phyloP scores from a whole-genome alignment of 177 flowering plant species.

The Vitis hybrid region DNA sequence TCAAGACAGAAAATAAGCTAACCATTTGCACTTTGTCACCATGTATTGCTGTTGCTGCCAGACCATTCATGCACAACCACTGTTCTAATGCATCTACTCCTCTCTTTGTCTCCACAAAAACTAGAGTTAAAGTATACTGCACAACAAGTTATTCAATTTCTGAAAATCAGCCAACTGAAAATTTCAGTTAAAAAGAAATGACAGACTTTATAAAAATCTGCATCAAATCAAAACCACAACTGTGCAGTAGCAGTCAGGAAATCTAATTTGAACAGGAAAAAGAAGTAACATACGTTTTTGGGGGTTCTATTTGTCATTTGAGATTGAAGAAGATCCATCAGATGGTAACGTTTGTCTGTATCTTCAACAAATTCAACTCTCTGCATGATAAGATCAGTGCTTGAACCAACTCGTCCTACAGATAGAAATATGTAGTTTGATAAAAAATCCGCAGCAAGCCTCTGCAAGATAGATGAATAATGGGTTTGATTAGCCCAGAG shows the following conservation, averaged over 20 bases:
- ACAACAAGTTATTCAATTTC: slow-evolving; percentile 4
- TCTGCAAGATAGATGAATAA: slow-evolving; percentile 31
- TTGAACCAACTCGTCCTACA: slow-evolving; percentile 67
- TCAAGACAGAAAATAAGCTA: not conserved
- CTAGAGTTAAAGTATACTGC: slow-evolving; percentile 54
- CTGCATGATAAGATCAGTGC: slow-evolving; percentile 53
- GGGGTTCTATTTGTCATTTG: slow-evolving; percentile 28
- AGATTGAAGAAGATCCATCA: slow-evolving; percentile 39
- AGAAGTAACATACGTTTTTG: slow-evolving; percentile 25
- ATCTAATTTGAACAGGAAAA: not conserved
- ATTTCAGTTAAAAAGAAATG: no score
- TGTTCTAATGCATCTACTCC: slow-evolving; percentile 56
- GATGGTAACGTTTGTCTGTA: slow-evolving; percentile 38
- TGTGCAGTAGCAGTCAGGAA: not conserved
- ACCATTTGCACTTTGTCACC: slow-evolving; percentile 70
- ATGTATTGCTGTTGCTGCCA: slow-evolving; percentile 59
- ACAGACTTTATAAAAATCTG: no score
- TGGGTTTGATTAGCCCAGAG: not conserved
- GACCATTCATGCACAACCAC: slow-evolving; percentile 51
- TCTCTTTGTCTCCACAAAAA: slow-evolving; percentile 72
- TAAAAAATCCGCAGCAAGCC: slow-evolving; percentile 58
- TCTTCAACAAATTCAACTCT: slow-evolving; percentile 53
- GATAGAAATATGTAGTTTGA: slow-evolving; percentile 55
- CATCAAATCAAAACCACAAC: not conserved
- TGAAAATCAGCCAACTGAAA: not conserved